These are phyloP conservation scores for Ganoderma boninense DNA, from an alignment of 1,284 basidiomycete genomes.

Conservation along the genomic window DNA sequence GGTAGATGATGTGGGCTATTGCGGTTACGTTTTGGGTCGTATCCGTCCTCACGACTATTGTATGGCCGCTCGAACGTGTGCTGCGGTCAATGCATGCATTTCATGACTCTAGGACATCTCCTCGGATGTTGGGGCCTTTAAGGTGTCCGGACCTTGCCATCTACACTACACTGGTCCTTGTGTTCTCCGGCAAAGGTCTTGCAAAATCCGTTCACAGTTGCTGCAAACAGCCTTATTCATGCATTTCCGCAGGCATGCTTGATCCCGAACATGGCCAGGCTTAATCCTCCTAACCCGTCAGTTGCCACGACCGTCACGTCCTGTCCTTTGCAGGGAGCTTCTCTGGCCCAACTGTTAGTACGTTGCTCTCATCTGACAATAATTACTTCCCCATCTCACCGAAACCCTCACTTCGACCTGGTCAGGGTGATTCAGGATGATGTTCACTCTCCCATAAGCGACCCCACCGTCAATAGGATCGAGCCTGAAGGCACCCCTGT, in stretches of 20 bases:
- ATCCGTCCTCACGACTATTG: not conserved
- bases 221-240: not conserved
- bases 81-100: not conserved
- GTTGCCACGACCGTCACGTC: not conserved
- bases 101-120: not conserved
- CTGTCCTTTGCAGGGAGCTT: not conserved
- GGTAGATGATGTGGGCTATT: not conserved
- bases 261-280: not conserved
- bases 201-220: not conserved
- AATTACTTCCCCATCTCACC: constrained; percentile 62
- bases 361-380: constrained; percentile 51
- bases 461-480: not conserved
- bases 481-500: constrained; percentile 39
- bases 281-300: not conserved
- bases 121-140: too few relatives aligned
- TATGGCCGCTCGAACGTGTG: not conserved
- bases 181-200: not conserved
- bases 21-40: not conserved
- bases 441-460: constrained; percentile 55
- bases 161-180: not conserved
- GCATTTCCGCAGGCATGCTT: not conserved
- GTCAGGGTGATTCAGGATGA: constrained; percentile 64
- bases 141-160: not conserved
- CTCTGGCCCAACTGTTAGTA: constrained; percentile 35
- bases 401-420: constrained; percentile 56